Evolutionary conservation across 2,329 filamentous ascomycete genomes (phyloP), one percentile per base, ranked within the genome.

Genomic region (Diaporthe ilicicola): DNA sequence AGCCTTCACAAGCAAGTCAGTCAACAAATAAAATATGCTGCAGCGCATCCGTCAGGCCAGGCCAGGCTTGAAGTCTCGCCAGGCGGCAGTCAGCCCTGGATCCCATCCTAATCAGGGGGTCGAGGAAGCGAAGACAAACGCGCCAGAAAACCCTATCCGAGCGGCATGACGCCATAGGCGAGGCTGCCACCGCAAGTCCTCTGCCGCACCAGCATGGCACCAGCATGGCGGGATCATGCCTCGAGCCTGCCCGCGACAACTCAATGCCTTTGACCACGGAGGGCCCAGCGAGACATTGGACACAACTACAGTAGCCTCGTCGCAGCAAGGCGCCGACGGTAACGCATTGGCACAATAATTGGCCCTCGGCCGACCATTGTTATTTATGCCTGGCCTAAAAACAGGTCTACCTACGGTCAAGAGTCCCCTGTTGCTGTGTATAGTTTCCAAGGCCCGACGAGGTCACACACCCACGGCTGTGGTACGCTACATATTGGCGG

Each of bases 181-280:
- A 64, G 59, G 59, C 59, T 64, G 59, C 59, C n/a, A 61, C 39
- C 39, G 15, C 27, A 48, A 62, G 19, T 62, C 15, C 56, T 29
- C 10, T 46, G 59, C 59, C 59, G 59, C 59, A 64, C 59, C 44
- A 64, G 42, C 13, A 64, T 37, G 59, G 59, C 59, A 64, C 59
- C 44, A 64, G 42, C 13, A 50, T 24, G 59, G 44, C n/a, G 44
- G 59, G 59, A 64, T 64, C 42, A 64, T 64, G 59, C 59, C 59
- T 64, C n/a, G 27, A 64, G 59, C 7, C 29, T 44, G 15, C 27
- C 29, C 59, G 59, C 59, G 44, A 64, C 59, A 37, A 64, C 59
- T 64, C 59, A 64, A 64, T 64, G 59, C 59, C 59, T 64, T 50
- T 64, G 59, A 37, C 19, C 32, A 34, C 32, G 4, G 32, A 34